phyloP scores from a whole-genome alignment of 2,329 filamentous ascomycete genomes.

The Westerdykella aurantiaca region DNA sequence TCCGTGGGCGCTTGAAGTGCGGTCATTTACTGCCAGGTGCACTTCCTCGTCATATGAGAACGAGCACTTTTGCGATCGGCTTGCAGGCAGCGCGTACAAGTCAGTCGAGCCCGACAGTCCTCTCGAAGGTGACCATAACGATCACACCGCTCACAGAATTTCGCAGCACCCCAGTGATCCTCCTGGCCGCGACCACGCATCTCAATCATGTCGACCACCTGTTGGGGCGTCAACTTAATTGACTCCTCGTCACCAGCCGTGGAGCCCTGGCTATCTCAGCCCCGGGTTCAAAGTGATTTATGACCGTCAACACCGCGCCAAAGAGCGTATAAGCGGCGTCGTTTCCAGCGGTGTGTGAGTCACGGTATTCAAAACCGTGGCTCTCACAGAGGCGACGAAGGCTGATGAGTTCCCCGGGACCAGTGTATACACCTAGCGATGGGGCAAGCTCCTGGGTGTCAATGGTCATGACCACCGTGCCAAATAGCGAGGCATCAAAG shows the following conservation, averaged over 20 bases:
- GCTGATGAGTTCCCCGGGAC: slow-evolving; percentile 8
- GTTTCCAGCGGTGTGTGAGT: slow-evolving; percentile 20
- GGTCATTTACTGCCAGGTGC: too few relatives aligned
- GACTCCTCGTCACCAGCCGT: background rate
- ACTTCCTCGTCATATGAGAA: too few relatives aligned
- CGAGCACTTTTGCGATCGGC: too few relatives aligned
- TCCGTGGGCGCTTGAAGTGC: too few relatives aligned
- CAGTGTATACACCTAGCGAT: slow-evolving; percentile 1
- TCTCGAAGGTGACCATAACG: slow-evolving; percentile 8
- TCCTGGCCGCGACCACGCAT: background rate
- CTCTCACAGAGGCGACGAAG: slow-evolving; percentile 6
- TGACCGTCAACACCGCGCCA: slow-evolving; percentile 13
- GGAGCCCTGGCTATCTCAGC: background rate
- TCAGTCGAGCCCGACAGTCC: slow-evolving; percentile 1
- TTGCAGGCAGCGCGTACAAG: slow-evolving; percentile 6
- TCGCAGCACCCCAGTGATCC: slow-evolving; percentile 4
- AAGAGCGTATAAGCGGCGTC: slow-evolving; percentile 21
- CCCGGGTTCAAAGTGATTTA: background rate
- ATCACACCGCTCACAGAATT: slow-evolving; percentile 11
- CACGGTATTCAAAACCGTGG: slow-evolving; percentile 11
- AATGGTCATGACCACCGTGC: slow-evolving; percentile 13
- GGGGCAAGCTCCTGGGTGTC: slow-evolving; percentile 21
- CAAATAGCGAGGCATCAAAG: background rate
- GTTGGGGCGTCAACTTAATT: slow-evolving; percentile 2
- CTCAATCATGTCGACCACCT: slow-evolving; percentile 6